phyloP scores from a whole-genome alignment of 371 early-diverging fungal species.

The Nosema muscidifuracis region DNA sequence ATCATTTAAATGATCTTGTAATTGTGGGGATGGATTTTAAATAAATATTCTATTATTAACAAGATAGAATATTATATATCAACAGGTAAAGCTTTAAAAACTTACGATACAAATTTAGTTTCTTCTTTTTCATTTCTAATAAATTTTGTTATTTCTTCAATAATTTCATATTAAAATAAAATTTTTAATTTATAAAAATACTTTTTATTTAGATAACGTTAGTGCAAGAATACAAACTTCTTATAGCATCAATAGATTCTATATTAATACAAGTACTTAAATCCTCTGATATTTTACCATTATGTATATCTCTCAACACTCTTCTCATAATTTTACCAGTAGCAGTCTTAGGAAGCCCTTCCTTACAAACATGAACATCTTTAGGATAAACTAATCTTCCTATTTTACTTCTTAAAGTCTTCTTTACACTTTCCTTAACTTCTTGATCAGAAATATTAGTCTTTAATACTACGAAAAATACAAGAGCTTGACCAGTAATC shows the following conservation, averaged over 20 bases:
- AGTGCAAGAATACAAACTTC: no score
- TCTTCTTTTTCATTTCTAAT: no score
- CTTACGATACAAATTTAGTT: no score
- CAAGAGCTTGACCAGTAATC: slow-evolving; percentile 72
- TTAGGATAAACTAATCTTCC: slow-evolving; percentile 74
- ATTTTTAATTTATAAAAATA: no score
- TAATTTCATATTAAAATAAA: no score
- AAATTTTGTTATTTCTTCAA: no score
- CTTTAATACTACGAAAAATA: slow-evolving; percentile 65
- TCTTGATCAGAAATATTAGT: slow-evolving; percentile 26
- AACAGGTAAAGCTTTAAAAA: no score
- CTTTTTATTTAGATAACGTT: no score
- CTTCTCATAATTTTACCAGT: slow-evolving; percentile 81
- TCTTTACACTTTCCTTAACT: slow-evolving; percentile 67
- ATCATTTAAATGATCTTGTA: no score
- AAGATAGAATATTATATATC: no score
- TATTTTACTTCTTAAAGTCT: slow-evolving; percentile 75
- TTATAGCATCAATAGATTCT: slow-evolving; percentile 26
- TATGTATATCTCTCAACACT: slow-evolving; percentile 79
- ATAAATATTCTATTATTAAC: no score
- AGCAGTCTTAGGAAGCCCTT: slow-evolving; percentile 87
- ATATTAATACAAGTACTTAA: slow-evolving; percentile 46
- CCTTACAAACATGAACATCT: slow-evolving; percentile 69
- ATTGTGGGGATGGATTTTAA: no score
- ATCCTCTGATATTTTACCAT: slow-evolving; percentile 67